Base-by-base conservation (phyloP, 441 rosid species). In the Raphanus hybrid region DNA sequence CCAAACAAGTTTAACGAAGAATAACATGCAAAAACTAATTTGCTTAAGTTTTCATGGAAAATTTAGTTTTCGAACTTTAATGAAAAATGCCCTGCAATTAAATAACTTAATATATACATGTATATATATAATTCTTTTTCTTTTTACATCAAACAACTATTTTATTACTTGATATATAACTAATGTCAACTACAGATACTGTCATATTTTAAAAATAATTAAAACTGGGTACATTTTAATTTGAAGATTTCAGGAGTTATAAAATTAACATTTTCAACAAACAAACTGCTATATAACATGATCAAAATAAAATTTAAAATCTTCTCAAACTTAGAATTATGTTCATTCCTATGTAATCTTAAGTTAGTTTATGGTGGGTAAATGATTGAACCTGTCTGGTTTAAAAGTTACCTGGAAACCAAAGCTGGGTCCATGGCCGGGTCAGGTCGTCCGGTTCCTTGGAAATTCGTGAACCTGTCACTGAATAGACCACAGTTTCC, bases 401-500 rank as follows among this genome's bases (percentile, higher is more conserved):
- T 60, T 5, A 59, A 35, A 54, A 54, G 20, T 26, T 57, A 75
- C 79, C 82, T 70, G 4, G 80, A 35, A 20, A 81, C 85, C 75
- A 89, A 76, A 18, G 76, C 61, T 1, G 85, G 74, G 64, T 87
- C 87, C 95, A 90, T 89, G 1, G 86, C 45, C 0, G 88, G 81
- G 74, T 87, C 91, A 12, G 89, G 86, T 20, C 77, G 71, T 11
- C 84, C 83, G 1, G 83, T 75, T 15, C 87, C 87, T 62, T 84
- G 84, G 55, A 85, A 87, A 18, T 78, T 74, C 1, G 84, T 78
- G 62, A 88, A 59, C 1, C 97, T 78, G 71, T 87, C 90, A 6
- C 54, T 20, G 57, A 91, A 91, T 29, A 86, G 83, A 75, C 83
- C 81, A 73, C 97, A 91, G 12, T 91, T 93, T 26, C 86, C 88